A percentile compares a stretch with the other conserved stretches of the same genome.
Conservation (phyloP, 2,329 filamentous ascomycete species). For the Colletotrichum cordylinicola region DNA sequence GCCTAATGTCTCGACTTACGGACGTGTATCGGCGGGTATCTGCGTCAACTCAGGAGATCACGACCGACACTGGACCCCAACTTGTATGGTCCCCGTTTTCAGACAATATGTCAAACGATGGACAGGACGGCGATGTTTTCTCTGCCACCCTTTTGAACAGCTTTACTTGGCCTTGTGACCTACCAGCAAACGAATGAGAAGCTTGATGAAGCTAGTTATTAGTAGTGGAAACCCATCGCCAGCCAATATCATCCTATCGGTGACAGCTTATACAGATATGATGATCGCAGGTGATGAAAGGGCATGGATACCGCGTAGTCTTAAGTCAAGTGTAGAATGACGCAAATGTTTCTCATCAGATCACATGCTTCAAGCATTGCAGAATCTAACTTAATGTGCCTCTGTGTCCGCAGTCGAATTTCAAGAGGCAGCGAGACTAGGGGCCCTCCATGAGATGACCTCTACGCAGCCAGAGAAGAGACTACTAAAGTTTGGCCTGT, state of each 20-base stretch:
- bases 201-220: no score
- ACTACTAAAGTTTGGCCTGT: no score
- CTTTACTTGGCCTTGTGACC: not conserved
- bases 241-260: not conserved
- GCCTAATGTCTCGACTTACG: not conserved
- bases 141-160: not conserved
- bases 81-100: not conserved
- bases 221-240: no score
- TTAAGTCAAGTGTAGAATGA: accelerated
- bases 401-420: not conserved
- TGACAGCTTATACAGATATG: not conserved
- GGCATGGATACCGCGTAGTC: not conserved
- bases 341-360: not conserved
- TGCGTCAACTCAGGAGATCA: not conserved
- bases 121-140: not conserved
- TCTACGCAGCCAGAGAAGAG: not conserved
- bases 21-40: not conserved
- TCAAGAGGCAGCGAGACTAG: not conserved
- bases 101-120: not conserved
- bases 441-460: no score
- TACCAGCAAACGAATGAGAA: not conserved
- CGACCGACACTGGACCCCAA: not conserved
- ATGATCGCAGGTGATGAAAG: not conserved
- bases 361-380: not conserved
- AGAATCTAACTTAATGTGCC: not conserved